Base-by-base conservation (phyloP, 2,329 filamentous ascomycete genomes). In the Colletotrichum sp. region DNA sequence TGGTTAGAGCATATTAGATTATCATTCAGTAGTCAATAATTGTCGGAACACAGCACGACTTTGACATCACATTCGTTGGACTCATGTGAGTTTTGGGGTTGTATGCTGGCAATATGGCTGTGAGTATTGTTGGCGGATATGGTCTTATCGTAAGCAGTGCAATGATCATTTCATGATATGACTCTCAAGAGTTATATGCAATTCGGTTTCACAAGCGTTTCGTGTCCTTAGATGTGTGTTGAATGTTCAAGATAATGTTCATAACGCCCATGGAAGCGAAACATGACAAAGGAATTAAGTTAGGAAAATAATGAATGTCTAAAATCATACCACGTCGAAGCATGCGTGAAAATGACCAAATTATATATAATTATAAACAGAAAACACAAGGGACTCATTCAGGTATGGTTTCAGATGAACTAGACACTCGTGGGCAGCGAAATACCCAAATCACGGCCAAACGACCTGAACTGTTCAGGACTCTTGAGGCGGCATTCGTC, bases 161-260 rank as follows among this genome's bases (percentile, higher is more conserved):
- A 48, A 48, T n/a, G 0, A 48, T 21, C 3, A 7, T 3, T 48
- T 1, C n/a, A 48, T 43, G 9, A 3, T 43, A 6, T 43, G 0
- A 3, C 1, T 2, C 18, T 43, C 5, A 6, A 43, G 2, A 3
- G 3, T 2, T 1, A n/a, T n/a, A 1, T n/a, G 3, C 1, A 12
- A 10, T 2, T 2, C 9, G 5, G 5, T n/a, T 38, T 38, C 16
- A 9, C 16, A 18, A 38, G 2, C 36, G 36, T 16, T 5, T 18
- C 16, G 16, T 9, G 5, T 18, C 16, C 16, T 9, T 5, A 1
- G 7, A 18, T 18, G 2, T 38, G 8, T 16, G 16, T 9, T 18
- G 16, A 4, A 21, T 26, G 0, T 26, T 56, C 3, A 7, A 56
- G 3, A 24, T 26, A 8, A 26, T 8, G 16, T 38, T 15, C 6